A percentile compares a stretch with the other conserved stretches of the same genome.
Conservation (phyloP, 2,329 filamentous ascomycete species). For the Acrocalymma vagum region DNA sequence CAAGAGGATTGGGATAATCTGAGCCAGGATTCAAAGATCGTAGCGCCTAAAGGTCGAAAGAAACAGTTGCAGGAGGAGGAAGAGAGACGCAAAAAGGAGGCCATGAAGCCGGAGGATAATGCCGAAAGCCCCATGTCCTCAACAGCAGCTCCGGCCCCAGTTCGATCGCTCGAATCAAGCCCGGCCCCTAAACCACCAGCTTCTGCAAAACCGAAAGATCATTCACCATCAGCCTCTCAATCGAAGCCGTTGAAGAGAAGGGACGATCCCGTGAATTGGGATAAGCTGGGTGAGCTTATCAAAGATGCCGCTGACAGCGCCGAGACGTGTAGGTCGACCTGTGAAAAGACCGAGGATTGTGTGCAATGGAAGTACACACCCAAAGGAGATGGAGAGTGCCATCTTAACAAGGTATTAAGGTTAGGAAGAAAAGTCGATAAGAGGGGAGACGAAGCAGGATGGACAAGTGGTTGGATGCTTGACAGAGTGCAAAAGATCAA, state of each 20-base stretch:
- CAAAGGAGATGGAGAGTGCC: slow-evolving; percentile 39
- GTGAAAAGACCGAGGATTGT: slow-evolving; percentile 39
- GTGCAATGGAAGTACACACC: slow-evolving; percentile 45
- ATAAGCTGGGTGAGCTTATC: slow-evolving; percentile 22
- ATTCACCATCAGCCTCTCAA: background rate
- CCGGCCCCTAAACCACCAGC: too few species aligned
- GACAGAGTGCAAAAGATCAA: slow-evolving; percentile 33
- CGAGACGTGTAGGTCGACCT: slow-evolving; percentile 36
- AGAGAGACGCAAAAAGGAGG: slow-evolving; percentile 10
- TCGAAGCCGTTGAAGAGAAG: slow-evolving; percentile 1
- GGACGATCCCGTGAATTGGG: slow-evolving; percentile 19
- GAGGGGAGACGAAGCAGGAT: slow-evolving; percentile 24
- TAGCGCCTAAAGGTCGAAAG: slow-evolving; percentile 22
- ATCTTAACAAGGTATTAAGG: slow-evolving; percentile 39
- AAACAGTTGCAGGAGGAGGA: slow-evolving; percentile 19
- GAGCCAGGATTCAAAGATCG: slow-evolving; percentile 24
- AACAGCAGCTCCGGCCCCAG: background rate
- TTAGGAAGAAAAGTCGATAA: slow-evolving; percentile 29
- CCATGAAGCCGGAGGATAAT: slow-evolving; percentile 1
- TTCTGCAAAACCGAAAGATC: background rate
- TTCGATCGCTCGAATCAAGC: background rate
- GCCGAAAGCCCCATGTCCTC: slow-evolving; percentile 7
- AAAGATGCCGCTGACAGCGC: slow-evolving; percentile 33
- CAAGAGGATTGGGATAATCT: slow-evolving; percentile 47
- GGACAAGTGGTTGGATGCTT: slow-evolving; percentile 48